Evolutionary conservation across 345 rosid species (phyloP).

Genomic region (Populus deltoides): DNA sequence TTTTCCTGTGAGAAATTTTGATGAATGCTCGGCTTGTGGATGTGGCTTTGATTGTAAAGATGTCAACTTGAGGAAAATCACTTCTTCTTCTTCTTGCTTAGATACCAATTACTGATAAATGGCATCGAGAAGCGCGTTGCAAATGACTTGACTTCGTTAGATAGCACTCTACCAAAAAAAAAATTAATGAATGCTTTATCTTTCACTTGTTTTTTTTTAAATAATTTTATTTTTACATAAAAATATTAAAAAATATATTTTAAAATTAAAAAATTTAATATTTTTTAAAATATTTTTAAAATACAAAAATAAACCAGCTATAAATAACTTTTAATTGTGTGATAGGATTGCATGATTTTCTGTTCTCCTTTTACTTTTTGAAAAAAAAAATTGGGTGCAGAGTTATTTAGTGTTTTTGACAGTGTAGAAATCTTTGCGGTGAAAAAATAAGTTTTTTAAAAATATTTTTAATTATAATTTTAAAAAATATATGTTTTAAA

Average conservation of each 20-base stretch:
- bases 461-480: no score
- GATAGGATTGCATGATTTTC: no score
- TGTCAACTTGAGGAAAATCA: not conserved
- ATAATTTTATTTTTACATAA: no score
- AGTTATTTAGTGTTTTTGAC: no score
- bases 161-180: not conserved
- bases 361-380: not conserved
- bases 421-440: no score
- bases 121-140: not conserved
- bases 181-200: not conserved
- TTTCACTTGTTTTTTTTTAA: not conserved
- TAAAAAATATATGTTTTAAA: no score
- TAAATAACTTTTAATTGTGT: no score
- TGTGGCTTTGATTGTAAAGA: conserved; percentile 46
- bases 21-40: conserved; percentile 42
- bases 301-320: no score
- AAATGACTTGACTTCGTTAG: not conserved
- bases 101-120: not conserved
- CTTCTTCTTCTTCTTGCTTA: not conserved
- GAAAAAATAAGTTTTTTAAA: no score
- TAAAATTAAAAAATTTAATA: no score
- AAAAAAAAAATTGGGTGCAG: not conserved
- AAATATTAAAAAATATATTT: no score
- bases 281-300: no score
- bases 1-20: conserved; percentile 35